Percentiles rank a stretch among this genome's conserved stretches.
phyloP scores from a whole-genome alignment of 768 basidiomycete genomes.

The Phaeotremella skinneri region DNA sequence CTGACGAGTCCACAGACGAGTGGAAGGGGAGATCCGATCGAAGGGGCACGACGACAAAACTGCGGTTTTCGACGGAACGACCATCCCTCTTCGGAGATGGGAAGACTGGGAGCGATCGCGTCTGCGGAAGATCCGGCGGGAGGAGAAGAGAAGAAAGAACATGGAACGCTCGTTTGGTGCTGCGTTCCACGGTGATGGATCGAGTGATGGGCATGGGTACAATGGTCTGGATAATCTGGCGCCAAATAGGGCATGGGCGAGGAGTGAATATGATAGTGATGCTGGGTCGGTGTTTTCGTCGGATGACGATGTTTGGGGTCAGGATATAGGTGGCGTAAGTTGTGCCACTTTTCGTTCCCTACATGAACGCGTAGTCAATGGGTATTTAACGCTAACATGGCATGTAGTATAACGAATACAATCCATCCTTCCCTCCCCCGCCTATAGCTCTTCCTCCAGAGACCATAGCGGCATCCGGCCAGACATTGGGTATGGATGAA shows the following conservation, averaged over 20 bases:
- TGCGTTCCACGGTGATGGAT: constrained; percentile 35
- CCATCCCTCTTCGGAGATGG: constrained; percentile 93
- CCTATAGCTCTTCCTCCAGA: constrained; percentile 65
- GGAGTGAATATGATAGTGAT: constrained; percentile 55
- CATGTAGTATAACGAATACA: constrained; percentile 75
- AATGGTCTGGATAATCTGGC: constrained; percentile 13
- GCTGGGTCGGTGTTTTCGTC: constrained; percentile 70
- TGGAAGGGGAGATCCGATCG: constrained; percentile 82
- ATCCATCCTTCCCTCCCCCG: constrained; percentile 74
- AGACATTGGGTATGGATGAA: constrained; percentile 66
- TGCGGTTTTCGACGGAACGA: constrained; percentile 58
- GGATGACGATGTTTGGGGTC: constrained; percentile 94
- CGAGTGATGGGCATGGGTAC: constrained; percentile 17
- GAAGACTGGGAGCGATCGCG: constrained; percentile 99
- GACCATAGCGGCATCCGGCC: constrained; percentile 43
- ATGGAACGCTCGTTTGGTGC: constrained; percentile 63
- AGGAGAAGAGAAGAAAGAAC: constrained; percentile 64
- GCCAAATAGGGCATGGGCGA: constrained; percentile 25
- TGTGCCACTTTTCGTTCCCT: background rate
- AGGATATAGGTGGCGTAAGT: constrained; percentile 74
- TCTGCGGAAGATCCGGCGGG: constrained; percentile 82
- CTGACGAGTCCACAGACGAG: constrained; percentile 63
- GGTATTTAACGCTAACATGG: background rate
- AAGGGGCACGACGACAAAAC: constrained; percentile 68
- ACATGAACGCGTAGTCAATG: background rate